Evolutionary conservation across 306 rosid genomes (phyloP).

Genomic region (Casuarina cunninghamiana): DNA sequence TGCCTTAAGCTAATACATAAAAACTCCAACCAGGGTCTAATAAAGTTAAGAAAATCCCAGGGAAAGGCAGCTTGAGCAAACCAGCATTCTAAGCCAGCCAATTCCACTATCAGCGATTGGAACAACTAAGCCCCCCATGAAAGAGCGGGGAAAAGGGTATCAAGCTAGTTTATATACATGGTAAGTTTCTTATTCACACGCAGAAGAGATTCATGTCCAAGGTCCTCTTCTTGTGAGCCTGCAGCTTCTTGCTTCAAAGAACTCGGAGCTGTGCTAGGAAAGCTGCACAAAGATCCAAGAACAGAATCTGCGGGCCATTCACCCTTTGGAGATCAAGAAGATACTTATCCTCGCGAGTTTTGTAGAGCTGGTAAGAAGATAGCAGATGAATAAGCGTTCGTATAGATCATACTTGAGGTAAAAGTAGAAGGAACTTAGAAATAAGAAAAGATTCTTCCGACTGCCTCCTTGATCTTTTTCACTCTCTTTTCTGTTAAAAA

Average conservation of each 20-base stretch:
- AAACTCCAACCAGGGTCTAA: slow-evolving; percentile 13
- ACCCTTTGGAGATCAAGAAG: slow-evolving; percentile 92
- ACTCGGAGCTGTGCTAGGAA: slow-evolving; percentile 87
- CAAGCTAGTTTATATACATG: slow-evolving; percentile 41
- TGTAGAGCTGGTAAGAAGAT: slow-evolving; percentile 64
- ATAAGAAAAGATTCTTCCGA: not conserved
- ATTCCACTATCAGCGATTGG: slow-evolving; percentile 28
- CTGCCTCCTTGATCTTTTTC: not conserved
- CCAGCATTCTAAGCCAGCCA: slow-evolving; percentile 30
- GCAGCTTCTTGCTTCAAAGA: slow-evolving; percentile 36
- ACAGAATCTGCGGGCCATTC: slow-evolving; percentile 89
- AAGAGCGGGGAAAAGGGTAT: slow-evolving; percentile 32
- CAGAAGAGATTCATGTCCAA: slow-evolving; percentile 27
- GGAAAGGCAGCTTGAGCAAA: slow-evolving; percentile 21
- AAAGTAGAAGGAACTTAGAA: not conserved
- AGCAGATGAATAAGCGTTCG: not conserved
- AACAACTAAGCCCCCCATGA: slow-evolving; percentile 46
- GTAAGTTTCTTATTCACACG: slow-evolving; percentile 43
- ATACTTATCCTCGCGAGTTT: slow-evolving; percentile 85
- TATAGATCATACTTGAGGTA: not conserved
- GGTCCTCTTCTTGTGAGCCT: slow-evolving; percentile 30
- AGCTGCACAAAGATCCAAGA: slow-evolving; percentile 93
- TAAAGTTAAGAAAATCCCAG: slow-evolving; percentile 20
- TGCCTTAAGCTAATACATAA: slow-evolving; percentile 8
- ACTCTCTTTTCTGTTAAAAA: not conserved